phyloP scores from a whole-genome alignment of 768 basidiomycete genomes.

The Mrakia frigida region DNA sequence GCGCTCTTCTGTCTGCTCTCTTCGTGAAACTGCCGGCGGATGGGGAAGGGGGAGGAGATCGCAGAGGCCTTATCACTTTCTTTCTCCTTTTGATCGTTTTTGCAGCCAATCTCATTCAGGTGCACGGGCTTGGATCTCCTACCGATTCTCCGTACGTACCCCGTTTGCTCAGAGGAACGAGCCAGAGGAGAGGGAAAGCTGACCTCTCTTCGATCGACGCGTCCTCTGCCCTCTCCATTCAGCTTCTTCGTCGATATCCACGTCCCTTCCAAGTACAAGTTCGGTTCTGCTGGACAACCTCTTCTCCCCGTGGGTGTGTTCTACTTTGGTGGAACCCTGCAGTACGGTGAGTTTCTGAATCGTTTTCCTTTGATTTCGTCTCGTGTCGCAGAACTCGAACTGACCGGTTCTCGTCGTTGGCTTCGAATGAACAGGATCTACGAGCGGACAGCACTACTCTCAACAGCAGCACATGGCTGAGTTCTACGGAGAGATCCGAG shows the following conservation, averaged over 20 bases:
- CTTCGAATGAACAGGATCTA: constrained; percentile 49
- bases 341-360: constrained; percentile 40
- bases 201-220: background rate
- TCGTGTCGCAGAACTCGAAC: background rate
- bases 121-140: constrained; percentile 56
- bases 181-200: background rate
- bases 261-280: constrained; percentile 44
- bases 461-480: constrained; percentile 66
- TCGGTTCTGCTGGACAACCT: background rate
- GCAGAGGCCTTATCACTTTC: background rate
- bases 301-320: constrained; percentile 64
- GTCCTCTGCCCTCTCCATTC: background rate
- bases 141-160: constrained; percentile 68
- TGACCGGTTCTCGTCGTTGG: background rate
- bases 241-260: constrained; percentile 52
- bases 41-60: background rate
- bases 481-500: constrained; percentile 63
- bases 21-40: background rate
- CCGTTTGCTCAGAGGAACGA: background rate
- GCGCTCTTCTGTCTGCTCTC: background rate
- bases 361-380: too few species aligned
- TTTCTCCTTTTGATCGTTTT: background rate
- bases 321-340: constrained; percentile 74
- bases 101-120: constrained; percentile 13
- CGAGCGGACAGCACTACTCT: constrained; percentile 53